Base-by-base conservation (phyloP, 768 basidiomycete genomes). In the Lentinula raphanica region DNA sequence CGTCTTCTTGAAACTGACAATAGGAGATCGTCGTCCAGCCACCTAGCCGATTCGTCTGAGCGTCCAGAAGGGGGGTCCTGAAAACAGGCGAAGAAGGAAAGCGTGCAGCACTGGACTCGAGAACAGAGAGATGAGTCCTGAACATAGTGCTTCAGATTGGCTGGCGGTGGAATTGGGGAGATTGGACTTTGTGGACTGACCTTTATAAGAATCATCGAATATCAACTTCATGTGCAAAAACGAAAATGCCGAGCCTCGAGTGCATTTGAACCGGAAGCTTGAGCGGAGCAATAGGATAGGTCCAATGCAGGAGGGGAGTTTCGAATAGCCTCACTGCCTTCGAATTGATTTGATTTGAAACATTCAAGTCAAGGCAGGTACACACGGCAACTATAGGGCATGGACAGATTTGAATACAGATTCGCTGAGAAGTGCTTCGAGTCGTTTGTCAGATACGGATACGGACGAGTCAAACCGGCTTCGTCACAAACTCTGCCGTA, bases 61-160 rank as follows among this genome's bases (percentile, higher is more conserved):
- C 63, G 66, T 78, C 73, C 48, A 73, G 64, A 64, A 69, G 70
- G 31, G 84, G 82, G 42, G 85, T 63, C 67, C 74, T 76, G 71
- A 86, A 86, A 56, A 75, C 81, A 19, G 79, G 73, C 2, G 71
- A 68, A 40, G 72, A 69, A 9, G 84, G 69, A 66, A 76, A 73
- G 58, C 68, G 74, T 49, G 72, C 56, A 31, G 84, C 75, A 60
- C 76, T 78, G 51, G 74, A 67, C 57, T 81, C 74, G 58, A 86
- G 76, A 63, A 82, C 71, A 28, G 81, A 77, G 35, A 85, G 79
- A 67, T 85, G 84, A 53, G 82, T 79, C 28, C 67, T 68, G 49
- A 67, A 61, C 69, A 71, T 72, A 36, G 54, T 57, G 35, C 42
- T 58, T 60, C 54, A 54, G 60, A 54, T 57, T 35, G 58, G 21